Percentiles rank a stretch among this genome's conserved stretches.
phyloP scores from a whole-genome alignment of 352 stramenopile genomes.

The Globisporangium radiosum region DNA sequence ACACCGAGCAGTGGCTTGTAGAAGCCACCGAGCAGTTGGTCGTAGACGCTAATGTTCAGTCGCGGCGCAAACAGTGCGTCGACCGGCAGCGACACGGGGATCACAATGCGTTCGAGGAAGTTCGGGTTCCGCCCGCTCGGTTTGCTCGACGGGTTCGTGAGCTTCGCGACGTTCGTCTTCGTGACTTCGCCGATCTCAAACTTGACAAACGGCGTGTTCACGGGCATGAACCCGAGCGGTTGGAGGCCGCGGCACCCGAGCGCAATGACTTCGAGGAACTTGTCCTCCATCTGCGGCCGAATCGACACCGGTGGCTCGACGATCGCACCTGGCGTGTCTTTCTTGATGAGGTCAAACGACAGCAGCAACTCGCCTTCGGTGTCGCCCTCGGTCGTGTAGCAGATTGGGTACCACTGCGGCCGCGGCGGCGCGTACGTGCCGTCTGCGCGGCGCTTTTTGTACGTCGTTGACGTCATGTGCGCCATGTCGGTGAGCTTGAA shows the following conservation, averaged over 20 bases:
- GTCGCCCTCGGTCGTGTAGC: slow-evolving; percentile 45
- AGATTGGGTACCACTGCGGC: slow-evolving; percentile 72
- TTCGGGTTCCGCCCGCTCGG: slow-evolving; percentile 81
- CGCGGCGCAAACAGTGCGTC: slow-evolving; percentile 81
- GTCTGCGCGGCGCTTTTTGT: slow-evolving; percentile 39
- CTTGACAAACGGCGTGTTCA: slow-evolving; percentile 81
- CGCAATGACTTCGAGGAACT: slow-evolving; percentile 76
- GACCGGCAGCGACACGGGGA: slow-evolving; percentile 77
- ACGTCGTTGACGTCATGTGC: slow-evolving; percentile 49
- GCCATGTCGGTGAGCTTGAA: slow-evolving; percentile 54
- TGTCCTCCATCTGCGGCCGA: slow-evolving; percentile 47
- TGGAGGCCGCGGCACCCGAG: slow-evolving; percentile 71
- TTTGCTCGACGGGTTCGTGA: slow-evolving; percentile 72
- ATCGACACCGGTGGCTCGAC: slow-evolving; percentile 60
- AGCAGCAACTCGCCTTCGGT: slow-evolving; percentile 73
- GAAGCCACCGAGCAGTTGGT: slow-evolving; percentile 80
- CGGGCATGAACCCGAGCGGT: slow-evolving; percentile 74
- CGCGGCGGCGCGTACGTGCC: slow-evolving; percentile 47
- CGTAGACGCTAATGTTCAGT: slow-evolving; percentile 81
- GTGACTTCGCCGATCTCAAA: slow-evolving; percentile 77
- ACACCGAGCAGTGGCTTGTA: slow-evolving; percentile 77
- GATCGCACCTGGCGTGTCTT: slow-evolving; percentile 47
- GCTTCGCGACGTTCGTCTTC: slow-evolving; percentile 49
- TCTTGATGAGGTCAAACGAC: slow-evolving; percentile 71
- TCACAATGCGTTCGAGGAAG: slow-evolving; percentile 81